A percentile compares a stretch with the other conserved stretches of the same genome.
phyloP scores from a whole-genome alignment of 163 green algal species.

The Scenedesmus sp. region DNA sequence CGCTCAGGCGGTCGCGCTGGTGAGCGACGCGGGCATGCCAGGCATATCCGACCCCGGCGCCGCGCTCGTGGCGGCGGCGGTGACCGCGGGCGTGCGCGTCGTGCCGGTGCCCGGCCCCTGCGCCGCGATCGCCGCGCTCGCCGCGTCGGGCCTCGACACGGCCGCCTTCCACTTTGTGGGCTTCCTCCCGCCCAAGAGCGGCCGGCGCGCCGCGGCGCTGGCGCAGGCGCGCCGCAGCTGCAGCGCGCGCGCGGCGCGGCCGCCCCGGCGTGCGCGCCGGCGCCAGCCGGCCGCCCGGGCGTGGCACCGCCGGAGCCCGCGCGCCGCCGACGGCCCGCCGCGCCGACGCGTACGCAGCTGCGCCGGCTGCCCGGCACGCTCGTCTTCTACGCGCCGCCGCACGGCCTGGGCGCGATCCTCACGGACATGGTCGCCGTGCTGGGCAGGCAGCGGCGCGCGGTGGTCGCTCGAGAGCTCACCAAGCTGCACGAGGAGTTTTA shows the following conservation, averaged over 20 bases:
- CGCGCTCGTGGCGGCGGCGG: constrained; percentile 59
- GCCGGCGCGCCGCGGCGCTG: constrained; percentile 51
- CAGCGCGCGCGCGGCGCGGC: no score
- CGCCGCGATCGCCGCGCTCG: constrained; percentile 75
- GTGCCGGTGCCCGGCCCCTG: constrained; percentile 84
- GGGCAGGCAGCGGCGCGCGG: constrained; percentile 62
- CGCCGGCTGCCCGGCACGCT: constrained; percentile 61
- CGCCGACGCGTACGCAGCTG: no score
- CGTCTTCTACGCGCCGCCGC: constrained; percentile 81
- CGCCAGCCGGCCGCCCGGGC: no score
- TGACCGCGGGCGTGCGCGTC: constrained; percentile 65
- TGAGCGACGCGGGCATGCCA: constrained; percentile 90
- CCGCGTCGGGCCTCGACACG: constrained; percentile 76
- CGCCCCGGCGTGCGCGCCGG: no score
- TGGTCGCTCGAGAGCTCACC: constrained; percentile 87
- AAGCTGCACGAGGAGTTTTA: constrained; percentile 78
- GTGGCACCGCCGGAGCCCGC: no score
- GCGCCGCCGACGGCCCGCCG: no score
- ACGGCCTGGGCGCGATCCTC: constrained; percentile 69
- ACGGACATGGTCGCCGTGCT: constrained; percentile 67
- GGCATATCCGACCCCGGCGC: constrained; percentile 86
- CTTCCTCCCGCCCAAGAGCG: constrained; percentile 85
- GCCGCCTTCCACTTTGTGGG: constrained; percentile 80
- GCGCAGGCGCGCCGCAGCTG: constrained; percentile 41
- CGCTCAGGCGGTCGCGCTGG: constrained; percentile 79